phyloP scores from a whole-genome alignment of 139 green algal genomes.

The Tetraselmis chui region DNA sequence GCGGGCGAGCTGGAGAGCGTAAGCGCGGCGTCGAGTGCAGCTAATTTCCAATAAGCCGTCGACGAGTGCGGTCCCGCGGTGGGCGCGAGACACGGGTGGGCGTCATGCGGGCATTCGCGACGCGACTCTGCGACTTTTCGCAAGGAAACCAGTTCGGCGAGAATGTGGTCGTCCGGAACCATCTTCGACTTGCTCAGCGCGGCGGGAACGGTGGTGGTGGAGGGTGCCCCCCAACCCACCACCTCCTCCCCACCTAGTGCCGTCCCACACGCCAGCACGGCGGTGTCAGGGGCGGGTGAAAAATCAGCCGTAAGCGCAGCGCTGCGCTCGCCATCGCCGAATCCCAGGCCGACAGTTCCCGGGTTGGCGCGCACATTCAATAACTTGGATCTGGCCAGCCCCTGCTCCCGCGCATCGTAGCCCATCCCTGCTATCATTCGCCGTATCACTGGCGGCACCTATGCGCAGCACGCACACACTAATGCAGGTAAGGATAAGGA shows the following conservation, averaged over 20 bases:
- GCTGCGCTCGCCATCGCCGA: background rate
- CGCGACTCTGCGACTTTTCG: constrained; percentile 6
- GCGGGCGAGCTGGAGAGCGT: background rate
- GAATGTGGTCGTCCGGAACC: constrained; percentile 12
- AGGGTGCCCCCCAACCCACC: background rate
- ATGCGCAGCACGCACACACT: background rate
- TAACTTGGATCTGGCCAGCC: constrained; percentile 14
- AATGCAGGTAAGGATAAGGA: background rate
- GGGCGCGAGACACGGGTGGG: background rate
- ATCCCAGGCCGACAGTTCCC: constrained; percentile 17
- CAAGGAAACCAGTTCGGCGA: constrained; percentile 13
- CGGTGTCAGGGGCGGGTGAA: constrained; percentile 13
- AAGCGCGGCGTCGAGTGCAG: constrained; percentile 27
- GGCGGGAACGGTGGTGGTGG: background rate
- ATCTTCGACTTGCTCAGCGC: constrained; percentile 19
- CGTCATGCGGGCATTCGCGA: background rate
- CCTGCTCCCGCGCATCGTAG: constrained; percentile 11
- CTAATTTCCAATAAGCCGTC: constrained; percentile 31
- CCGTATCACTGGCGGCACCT: background rate
- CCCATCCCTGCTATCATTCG: constrained; percentile 31
- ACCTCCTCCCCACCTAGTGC: constrained; percentile 10
- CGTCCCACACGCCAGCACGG: constrained; percentile 7
- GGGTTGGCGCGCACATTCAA: constrained; percentile 9
- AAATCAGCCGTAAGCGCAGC: background rate
- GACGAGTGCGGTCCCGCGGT: background rate